A percentile compares a stretch with the other conserved stretches of the same genome.
Conservation (phyloP, 176 grass and related monocot species). For the Aegilops sharonensis region DNA sequence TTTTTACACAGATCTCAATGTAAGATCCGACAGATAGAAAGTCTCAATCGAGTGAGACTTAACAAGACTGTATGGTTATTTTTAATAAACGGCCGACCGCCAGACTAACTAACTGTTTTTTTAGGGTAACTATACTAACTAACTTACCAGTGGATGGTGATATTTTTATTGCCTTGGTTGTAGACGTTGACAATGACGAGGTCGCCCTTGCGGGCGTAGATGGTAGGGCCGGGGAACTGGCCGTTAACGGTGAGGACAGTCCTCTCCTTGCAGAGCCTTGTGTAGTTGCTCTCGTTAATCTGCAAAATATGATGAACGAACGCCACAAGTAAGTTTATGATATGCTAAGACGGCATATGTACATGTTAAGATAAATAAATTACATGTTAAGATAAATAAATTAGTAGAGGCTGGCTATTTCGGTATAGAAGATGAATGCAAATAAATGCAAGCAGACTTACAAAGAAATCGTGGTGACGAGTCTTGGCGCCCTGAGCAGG, state of each 20-base stretch:
- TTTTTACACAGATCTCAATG: no score
- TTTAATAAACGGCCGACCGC: no score
- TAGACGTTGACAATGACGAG: slow-evolving; percentile 49
- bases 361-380: no score
- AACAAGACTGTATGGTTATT: no score
- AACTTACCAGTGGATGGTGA: slow-evolving; percentile 42
- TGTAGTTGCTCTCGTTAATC: slow-evolving; percentile 55
- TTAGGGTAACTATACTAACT: no score
- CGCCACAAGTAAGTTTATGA: no score
- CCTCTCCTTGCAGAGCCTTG: slow-evolving; percentile 50
- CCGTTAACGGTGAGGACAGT: slow-evolving; percentile 57
- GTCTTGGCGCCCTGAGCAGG: background rate
- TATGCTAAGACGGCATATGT: no score
- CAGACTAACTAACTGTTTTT: no score
- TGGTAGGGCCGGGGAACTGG: slow-evolving; percentile 59
- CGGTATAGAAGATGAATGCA: background rate
- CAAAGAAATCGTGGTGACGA: slow-evolving; percentile 33
- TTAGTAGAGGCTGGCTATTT: no score
- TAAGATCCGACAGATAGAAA: no score
- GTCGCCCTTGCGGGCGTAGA: slow-evolving; percentile 48
- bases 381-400: no score
- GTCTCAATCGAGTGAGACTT: no score
- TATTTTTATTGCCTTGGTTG: slow-evolving; percentile 18
- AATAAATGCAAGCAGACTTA: background rate
- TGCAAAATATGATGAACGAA: background rate